Conservation (phyloP, 2,329 filamentous ascomycete genomes). For the Cladophialophora exuberans region DNA sequence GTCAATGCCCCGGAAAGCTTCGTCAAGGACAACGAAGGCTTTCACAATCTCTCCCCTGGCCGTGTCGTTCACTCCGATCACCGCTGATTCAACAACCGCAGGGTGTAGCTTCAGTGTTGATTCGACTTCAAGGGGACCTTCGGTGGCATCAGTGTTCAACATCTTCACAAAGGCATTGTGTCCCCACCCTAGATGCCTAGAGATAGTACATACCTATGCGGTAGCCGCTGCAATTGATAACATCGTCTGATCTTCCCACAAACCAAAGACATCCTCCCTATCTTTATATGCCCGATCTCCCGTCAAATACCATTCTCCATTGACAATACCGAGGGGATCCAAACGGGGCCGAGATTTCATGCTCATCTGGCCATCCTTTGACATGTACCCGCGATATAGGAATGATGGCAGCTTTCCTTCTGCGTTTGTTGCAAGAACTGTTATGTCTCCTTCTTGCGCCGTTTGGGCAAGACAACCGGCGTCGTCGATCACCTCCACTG, state of each 20-base stretch:
- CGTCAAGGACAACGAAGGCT: slow-evolving; percentile 59
- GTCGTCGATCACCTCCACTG: slow-evolving; percentile 39
- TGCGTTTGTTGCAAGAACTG: slow-evolving; percentile 26
- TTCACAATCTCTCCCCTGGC: slow-evolving; percentile 89
- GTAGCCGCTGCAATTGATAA: slow-evolving; percentile 46
- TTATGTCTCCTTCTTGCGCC: slow-evolving; percentile 44
- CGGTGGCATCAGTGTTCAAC: not conserved
- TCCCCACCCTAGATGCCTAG: too few species aligned
- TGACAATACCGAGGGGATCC: not conserved
- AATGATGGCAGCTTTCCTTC: slow-evolving; percentile 9
- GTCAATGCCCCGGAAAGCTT: not conserved
- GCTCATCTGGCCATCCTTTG: slow-evolving; percentile 5
- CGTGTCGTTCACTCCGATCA: slow-evolving; percentile 48
- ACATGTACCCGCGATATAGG: slow-evolving; percentile 24
- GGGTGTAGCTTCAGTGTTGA: slow-evolving; percentile 45
- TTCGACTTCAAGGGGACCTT: slow-evolving; percentile 46
- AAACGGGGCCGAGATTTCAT: not conserved
- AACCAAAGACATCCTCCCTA: slow-evolving; percentile 41
- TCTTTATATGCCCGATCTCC: slow-evolving; percentile 41
- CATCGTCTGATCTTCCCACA: slow-evolving; percentile 40
- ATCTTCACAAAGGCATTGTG: not conserved
- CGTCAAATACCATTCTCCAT: slow-evolving; percentile 38
- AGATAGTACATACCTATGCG: slow-evolving; percentile 36
- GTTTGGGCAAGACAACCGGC: slow-evolving; percentile 34
- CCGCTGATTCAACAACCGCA: slow-evolving; percentile 43